Conservation (phyloP, 2,329 filamentous ascomycete species). For the Neobulgaria alba region DNA sequence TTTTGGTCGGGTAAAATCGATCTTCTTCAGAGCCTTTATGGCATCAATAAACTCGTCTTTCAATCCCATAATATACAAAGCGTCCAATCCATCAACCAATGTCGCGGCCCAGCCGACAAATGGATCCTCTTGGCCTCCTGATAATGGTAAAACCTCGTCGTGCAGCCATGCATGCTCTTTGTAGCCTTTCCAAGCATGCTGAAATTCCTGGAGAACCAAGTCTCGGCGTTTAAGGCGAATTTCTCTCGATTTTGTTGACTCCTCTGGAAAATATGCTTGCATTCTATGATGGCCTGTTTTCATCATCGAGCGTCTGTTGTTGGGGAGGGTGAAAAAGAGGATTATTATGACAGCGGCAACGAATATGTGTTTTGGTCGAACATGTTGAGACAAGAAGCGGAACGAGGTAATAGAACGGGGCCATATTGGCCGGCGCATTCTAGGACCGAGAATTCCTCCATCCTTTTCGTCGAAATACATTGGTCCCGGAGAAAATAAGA, state of each 20-base stretch:
- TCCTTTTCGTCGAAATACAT: neutral
- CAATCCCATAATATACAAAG: constrained; percentile 78
- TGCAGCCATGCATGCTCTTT: constrained; percentile 70
- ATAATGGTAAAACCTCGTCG: constrained; percentile 73
- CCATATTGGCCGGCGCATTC: too few relatives aligned
- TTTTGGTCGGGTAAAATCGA: constrained; percentile 33
- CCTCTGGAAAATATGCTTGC: neutral
- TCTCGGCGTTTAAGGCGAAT: constrained; percentile 1
- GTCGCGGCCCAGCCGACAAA: constrained; percentile 94
- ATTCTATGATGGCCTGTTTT: neutral
- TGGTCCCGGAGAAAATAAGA: neutral
- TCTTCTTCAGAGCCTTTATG: constrained; percentile 55
- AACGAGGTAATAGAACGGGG: neutral
- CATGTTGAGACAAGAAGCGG: neutral
- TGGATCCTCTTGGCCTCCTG: constrained; percentile 58
- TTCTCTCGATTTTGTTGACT: neutral
- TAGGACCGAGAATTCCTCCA: neutral
- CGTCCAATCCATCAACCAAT: constrained; percentile 73
- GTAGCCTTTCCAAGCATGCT: constrained; percentile 69
- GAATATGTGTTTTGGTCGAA: neutral
- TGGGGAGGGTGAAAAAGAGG: neutral
- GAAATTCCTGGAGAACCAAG: constrained; percentile 18
- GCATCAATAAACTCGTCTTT: constrained; percentile 71
- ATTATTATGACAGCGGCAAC: neutral
- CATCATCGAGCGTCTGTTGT: neutral